Percentiles rank a stretch among this genome's conserved stretches.
Conservation (phyloP, 2,329 filamentous ascomycete genomes). For the Colletotrichum gigasporum region DNA sequence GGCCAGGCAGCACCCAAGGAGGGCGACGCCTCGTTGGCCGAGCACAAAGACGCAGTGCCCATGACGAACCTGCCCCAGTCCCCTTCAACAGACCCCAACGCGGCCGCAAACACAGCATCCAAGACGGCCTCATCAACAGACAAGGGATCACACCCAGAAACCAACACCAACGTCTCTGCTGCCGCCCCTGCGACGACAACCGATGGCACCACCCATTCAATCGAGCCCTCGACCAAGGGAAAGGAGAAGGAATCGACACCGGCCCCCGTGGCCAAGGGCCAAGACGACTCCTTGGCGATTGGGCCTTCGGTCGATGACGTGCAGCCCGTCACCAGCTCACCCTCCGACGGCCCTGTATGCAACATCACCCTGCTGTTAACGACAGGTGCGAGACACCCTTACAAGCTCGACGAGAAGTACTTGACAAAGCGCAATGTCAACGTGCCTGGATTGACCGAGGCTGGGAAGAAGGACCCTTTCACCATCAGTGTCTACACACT, state of each 20-base stretch:
- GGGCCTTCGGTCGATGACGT: conserved; percentile 55
- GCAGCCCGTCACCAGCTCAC: conserved; percentile 42
- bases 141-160: not conserved
- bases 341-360: conserved; percentile 58
- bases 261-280: conserved; percentile 41
- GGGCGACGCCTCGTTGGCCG: conserved; percentile 41
- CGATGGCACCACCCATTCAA: conserved; percentile 26
- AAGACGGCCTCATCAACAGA: conserved; percentile 13
- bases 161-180: not conserved
- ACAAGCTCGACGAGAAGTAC: conserved; percentile 89
- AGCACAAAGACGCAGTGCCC: conserved; percentile 48
- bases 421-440: conserved; percentile 81
- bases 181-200: not conserved
- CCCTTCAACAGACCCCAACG: conserved; percentile 18
- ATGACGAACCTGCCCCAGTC: conserved; percentile 46
- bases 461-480: conserved; percentile 77
- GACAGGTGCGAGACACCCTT: conserved; percentile 85
- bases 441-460: conserved; percentile 71
- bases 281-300: conserved; percentile 51
- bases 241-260: conserved; percentile 44
- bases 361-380: conserved; percentile 86
- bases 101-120: conserved; percentile 14
- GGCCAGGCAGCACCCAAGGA: conserved; percentile 34
- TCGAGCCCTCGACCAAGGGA: conserved; percentile 39
- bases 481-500: conserved; percentile 93